Evolutionary conservation across 805 yeast species (phyloP).

Genomic region (Cyberlindnera mycetangii): DNA sequence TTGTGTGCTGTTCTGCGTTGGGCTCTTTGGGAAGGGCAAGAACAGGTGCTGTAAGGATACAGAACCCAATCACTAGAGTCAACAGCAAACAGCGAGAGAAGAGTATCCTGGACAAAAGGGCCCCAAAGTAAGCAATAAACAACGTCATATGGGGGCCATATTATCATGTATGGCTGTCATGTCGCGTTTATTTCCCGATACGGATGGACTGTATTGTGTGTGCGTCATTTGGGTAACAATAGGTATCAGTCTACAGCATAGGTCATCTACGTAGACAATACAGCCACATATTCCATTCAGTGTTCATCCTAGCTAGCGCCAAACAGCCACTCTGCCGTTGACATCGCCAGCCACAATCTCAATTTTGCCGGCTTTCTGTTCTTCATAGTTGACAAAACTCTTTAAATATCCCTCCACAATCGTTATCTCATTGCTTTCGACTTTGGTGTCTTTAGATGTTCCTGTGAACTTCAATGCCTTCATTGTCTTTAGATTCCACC

Average conservation of each 20-base stretch:
- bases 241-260: too few relatives aligned
- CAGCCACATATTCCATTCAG: too few relatives aligned
- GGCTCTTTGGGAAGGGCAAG: too few relatives aligned
- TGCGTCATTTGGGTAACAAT: too few relatives aligned
- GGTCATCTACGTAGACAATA: too few relatives aligned
- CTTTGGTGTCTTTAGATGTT: slow-evolving; percentile 14
- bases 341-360: slow-evolving; percentile 53
- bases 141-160: too few relatives aligned
- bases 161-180: not conserved
- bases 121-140: too few relatives aligned
- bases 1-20: too few relatives aligned
- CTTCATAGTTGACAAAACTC: slow-evolving; percentile 32
- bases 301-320: slow-evolving; percentile 41
- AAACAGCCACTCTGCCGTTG: slow-evolving; percentile 47
- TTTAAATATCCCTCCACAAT: slow-evolving; percentile 34
- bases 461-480: slow-evolving; percentile 26
- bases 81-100: too few relatives aligned
- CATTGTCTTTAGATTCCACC: slow-evolving; percentile 27
- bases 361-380: slow-evolving; percentile 36
- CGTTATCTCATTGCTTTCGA: slow-evolving; percentile 25
- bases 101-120: too few relatives aligned
- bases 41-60: too few relatives aligned
- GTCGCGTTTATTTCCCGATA: not conserved
- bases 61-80: too few relatives aligned
- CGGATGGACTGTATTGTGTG: not conserved